These are phyloP conservation scores for Verticillium nubilum DNA, from an alignment of 2,329 filamentous ascomycete genomes.

Conservation along the genomic window DNA sequence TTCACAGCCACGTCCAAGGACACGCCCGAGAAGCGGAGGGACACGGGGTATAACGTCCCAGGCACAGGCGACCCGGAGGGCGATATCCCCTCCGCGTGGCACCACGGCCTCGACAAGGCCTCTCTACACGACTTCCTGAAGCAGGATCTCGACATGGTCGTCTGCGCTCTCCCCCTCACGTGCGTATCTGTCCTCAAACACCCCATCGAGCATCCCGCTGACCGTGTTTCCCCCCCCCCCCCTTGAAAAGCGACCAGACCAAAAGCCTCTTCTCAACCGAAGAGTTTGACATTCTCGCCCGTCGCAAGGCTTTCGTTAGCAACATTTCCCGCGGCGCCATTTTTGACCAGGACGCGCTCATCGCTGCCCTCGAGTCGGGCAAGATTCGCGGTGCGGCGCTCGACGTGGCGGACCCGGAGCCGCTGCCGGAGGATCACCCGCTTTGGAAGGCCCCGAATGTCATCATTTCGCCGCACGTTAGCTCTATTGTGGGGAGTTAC, in stretches of 20 bases:
- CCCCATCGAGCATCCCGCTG: too few species aligned
- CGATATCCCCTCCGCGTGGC: constrained; percentile 34
- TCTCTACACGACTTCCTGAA: constrained; percentile 35
- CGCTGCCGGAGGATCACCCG: constrained; percentile 56
- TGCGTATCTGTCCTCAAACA: not conserved
- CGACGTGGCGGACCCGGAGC: constrained; percentile 70
- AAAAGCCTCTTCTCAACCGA: constrained; percentile 34
- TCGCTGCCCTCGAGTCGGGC: constrained; percentile 43
- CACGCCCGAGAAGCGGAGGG: constrained; percentile 52
- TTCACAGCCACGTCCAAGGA: constrained; percentile 57
- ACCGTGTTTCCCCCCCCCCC: not conserved
- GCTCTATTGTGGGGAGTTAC: constrained; percentile 24
- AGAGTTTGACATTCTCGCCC: constrained; percentile 33
- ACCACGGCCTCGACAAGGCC: constrained; percentile 25
- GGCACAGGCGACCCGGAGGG: constrained; percentile 48
- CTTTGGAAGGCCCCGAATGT: constrained; percentile 62
- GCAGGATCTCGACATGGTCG: constrained; percentile 35
- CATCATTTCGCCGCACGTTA: constrained; percentile 43
- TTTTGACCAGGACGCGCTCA: constrained; percentile 42
- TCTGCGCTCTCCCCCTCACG: constrained; percentile 37
- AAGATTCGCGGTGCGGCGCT: constrained; percentile 54
- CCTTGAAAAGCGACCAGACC: constrained; percentile 17
- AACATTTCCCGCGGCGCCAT: constrained; percentile 57
- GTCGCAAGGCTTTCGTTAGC: constrained; percentile 49
- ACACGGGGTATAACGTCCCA: constrained; percentile 58